Conservation (phyloP, 1,139 yeast species). For the Lodderomyces theae region DNA sequence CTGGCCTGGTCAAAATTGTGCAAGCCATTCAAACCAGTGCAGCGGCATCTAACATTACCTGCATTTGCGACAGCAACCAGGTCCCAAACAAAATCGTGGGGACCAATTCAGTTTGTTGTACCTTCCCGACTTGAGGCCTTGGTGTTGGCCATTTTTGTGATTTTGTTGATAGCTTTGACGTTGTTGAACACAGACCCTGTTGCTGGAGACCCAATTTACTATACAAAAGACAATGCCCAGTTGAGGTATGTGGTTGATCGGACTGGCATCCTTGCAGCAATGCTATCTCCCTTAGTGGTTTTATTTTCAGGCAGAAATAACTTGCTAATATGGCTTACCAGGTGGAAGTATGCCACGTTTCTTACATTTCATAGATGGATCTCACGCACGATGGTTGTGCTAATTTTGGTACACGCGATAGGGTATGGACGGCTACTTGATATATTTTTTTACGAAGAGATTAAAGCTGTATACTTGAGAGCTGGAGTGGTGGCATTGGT, state of each 20-base stretch:
- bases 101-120: conserved; percentile 17
- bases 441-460: conserved; percentile 4
- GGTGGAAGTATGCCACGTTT: conserved; percentile 39
- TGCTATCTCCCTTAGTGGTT: conserved; percentile 33
- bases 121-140: conserved; percentile 30
- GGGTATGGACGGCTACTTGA: conserved; percentile 29
- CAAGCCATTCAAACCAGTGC: too few relatives aligned
- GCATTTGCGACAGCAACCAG: conserved; percentile 25
- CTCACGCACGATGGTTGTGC: conserved; percentile 29
- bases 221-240: conserved; percentile 15
- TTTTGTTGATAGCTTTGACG: conserved; percentile 41
- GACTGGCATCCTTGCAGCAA: conserved; percentile 30
- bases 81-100: conserved; percentile 11
- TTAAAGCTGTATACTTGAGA: conserved; percentile 7
- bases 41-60: conserved; percentile 23
- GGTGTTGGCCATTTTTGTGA: conserved; percentile 36
- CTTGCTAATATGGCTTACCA: conserved; percentile 39
- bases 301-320: conserved; percentile 47
- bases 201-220: conserved; percentile 21
- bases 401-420: conserved; percentile 35
- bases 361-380: conserved; percentile 39
- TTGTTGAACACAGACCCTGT: conserved; percentile 22
- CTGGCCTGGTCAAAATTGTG: too few relatives aligned
- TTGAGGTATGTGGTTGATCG: conserved; percentile 31
- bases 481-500: conserved; percentile 34